Evolutionary conservation across 139 green algal species (phyloP), one percentile per base, ranked within the genome.

Genomic region (Chlamydomonas sphaeroides): DNA sequence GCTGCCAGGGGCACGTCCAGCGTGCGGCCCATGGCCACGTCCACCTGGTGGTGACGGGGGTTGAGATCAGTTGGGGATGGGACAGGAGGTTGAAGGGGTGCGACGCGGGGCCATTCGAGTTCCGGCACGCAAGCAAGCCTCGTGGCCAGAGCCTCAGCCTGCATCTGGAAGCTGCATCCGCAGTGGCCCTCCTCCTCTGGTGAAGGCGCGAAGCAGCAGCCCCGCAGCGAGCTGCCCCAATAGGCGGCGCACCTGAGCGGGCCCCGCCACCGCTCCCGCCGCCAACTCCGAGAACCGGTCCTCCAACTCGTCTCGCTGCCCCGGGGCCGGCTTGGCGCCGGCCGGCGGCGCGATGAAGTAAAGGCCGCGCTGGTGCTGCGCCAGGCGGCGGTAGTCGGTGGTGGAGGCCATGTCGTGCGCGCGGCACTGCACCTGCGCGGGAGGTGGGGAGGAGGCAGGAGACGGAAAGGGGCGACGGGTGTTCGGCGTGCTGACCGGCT

Each of bases 321-420:
- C n/a, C 86, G 80, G 25, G 36, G 7, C 45, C 80, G 18, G 57
- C 35, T 10, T 5, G 33, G 48, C 33, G 17, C 39, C 39, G 7
- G 61, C n/a, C n/a, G 41, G 76, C 51, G 30, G 53, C 0, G 78
- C 35, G 20, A 92, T 84, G 73, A 98, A 98, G 90, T 96, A 99
- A 17, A 97, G 84, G 1, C 96, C 96, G 1, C 79, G 72, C 39
- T 91, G 79, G 75, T 95, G 89, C 25, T 93, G 90, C 1, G 95
- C 95, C 35, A 98, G 88, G 30, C 85, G 78, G 51, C 96, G 93
- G 89, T 99, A 99, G 85, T 99, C 96, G 0, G 90, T 94, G 25
- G 68, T 33, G 32, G 87, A 94, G 18, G 87, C 91, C 93, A 99
- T 98, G 89, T 99, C 92, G 86, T 99, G 96, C 38, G 94, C 87